Base-by-base conservation (phyloP, 305 asterid genomes). In the Fraxinus floribunda region DNA sequence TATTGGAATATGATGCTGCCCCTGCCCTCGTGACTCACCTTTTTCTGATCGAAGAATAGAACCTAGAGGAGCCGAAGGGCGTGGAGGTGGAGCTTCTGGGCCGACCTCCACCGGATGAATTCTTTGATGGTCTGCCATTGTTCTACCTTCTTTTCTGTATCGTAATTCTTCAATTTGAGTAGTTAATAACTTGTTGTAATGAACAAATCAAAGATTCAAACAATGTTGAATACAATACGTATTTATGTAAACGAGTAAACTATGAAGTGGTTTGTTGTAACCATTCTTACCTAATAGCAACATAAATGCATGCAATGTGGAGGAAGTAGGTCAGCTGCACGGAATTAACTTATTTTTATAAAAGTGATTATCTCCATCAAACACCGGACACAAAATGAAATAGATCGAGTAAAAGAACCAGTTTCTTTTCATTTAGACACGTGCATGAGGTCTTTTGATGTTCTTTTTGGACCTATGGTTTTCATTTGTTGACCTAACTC, bases 51-150 rank as follows among this genome's bases (percentile, higher is more conserved):
- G 72, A 30, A 71, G 75, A 85, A 81, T 0, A 15, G 89, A 74
- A 79, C 64, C 86, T 62, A 46, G 81, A 30, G 89, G 89, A 74
- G 36, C 86, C 38, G 97, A 70, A 84, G 89, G 10, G 91, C 94
- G 29, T 90, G 90, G 57, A 78, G 88, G 86, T n/a, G 85, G 87
- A 49, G 89, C 90, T 87, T 86, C 94, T 72, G 84, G 83, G 68
- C 89, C 88, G n/a, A 35, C 89, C 82, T 68, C 86, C 83, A 82
- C 91, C 7, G 98, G 98, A 85, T 94, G 93, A 84, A 94, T 90
- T 81, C 88, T 90, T 22, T 89, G 97, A 71, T 88, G 89, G 10
- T 92, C 84, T 15, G 92, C 82, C 94, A 93, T 91, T 68, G 72
- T 52, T 55, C 46, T 11, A 16, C 11, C 38, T 49, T 62, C 79